Conservation (phyloP, 192 early-diverging fungal genomes). For the Kickxella alabastrina region DNA sequence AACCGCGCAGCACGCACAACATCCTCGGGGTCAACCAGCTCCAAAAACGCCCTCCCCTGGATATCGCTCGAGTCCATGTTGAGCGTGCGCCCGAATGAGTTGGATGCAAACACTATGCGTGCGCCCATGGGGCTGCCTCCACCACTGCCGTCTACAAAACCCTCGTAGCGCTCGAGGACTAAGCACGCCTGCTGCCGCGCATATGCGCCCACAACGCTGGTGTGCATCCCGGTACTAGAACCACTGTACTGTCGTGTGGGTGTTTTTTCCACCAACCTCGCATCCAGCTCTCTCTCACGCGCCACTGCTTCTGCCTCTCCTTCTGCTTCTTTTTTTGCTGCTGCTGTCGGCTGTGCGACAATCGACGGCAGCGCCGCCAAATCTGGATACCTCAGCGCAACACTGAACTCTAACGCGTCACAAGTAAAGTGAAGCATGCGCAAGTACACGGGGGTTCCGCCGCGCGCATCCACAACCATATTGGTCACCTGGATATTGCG, state of each 20-base stretch:
- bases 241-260: no score
- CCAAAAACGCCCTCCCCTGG: constrained; percentile 16
- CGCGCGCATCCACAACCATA: neutral
- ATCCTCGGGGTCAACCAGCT: constrained; percentile 15
- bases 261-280: no score
- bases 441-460: neutral
- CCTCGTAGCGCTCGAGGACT: constrained; percentile 9
- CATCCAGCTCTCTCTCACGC: neutral
- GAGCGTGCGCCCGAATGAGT: constrained; percentile 13
- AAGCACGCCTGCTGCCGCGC: constrained; percentile 9
- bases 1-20: constrained; percentile 9
- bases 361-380: neutral
- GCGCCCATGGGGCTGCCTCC: constrained; percentile 11
- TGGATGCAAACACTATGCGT: constrained; percentile 20
- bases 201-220: neutral
- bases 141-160: neutral
- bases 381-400: neutral
- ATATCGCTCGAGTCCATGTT: constrained; percentile 14
- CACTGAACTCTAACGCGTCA: constrained; percentile 3
- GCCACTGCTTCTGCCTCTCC: neutral
- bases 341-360: no score
- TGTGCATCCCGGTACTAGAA: no score
- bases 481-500: neutral
- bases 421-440: constrained; percentile 4
- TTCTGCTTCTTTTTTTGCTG: no score